Evolutionary conservation across 2,329 filamentous ascomycete genomes (phyloP).

Genomic region (Diaporthe longicolla): DNA sequence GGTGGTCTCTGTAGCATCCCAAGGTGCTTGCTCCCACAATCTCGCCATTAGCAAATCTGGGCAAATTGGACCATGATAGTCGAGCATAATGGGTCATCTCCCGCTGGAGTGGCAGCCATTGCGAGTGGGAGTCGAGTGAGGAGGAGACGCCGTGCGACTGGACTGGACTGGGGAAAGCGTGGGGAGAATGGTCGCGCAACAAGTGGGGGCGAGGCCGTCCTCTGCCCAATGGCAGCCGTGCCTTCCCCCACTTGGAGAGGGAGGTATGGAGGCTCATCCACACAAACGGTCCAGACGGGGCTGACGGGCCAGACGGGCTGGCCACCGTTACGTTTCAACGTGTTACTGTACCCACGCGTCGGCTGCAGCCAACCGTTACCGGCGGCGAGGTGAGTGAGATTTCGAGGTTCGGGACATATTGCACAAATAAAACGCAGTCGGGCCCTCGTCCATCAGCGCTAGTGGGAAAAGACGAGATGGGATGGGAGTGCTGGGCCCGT

Average conservation of each 20-base stretch:
- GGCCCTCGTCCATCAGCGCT: neutral
- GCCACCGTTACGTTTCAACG: conserved; percentile 24
- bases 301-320: conserved; percentile 11
- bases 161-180: conserved; percentile 35
- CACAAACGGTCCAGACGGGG: conserved; percentile 13
- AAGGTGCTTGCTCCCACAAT: conserved; percentile 11
- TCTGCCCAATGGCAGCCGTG: conserved; percentile 17
- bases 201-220: conserved; percentile 17
- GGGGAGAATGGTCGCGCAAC: conserved; percentile 23
- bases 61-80: conserved; percentile 29
- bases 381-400: conserved; percentile 13
- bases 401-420: conserved; percentile 14
- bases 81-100: conserved; percentile 33
- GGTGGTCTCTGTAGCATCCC: neutral
- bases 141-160: conserved; percentile 27
- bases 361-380: conserved; percentile 31
- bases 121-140: conserved; percentile 22
- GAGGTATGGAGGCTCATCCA: conserved; percentile 24
- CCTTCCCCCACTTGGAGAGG: conserved; percentile 22
- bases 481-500: conserved; percentile 6
- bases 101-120: conserved; percentile 17
- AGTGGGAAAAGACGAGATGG: conserved; percentile 5
- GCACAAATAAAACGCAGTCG: neutral
- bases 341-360: conserved; percentile 23
- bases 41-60: conserved; percentile 24